Conservation (phyloP, 768 basidiomycete genomes). For the Filobasidium wieringae region DNA sequence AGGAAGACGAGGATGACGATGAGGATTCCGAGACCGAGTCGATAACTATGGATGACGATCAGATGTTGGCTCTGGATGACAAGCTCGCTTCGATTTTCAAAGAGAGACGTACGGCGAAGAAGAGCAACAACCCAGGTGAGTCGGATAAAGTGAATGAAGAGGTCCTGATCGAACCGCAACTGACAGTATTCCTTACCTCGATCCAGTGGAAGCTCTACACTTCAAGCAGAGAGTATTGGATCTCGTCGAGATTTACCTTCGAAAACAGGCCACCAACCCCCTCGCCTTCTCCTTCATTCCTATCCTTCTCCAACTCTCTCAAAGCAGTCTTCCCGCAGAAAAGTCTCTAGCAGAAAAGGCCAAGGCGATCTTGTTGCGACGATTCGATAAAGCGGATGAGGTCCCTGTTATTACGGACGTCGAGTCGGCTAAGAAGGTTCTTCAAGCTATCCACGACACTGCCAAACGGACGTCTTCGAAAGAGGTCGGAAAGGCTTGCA, state of each 20-base stretch:
- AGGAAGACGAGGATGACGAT: constrained; percentile 51
- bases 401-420: constrained; percentile 43
- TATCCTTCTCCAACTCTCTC: constrained; percentile 65
- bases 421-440: constrained; percentile 44
- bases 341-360: constrained; percentile 82
- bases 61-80: constrained; percentile 94
- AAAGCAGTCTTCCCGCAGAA: constrained; percentile 60
- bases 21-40: constrained; percentile 33
- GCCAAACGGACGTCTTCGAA: constrained; percentile 56
- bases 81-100: constrained; percentile 80
- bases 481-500: constrained; percentile 55
- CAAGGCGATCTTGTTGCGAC: constrained; percentile 59
- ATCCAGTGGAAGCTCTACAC: constrained; percentile 75
- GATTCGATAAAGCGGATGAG: constrained; percentile 65
- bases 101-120: constrained; percentile 52
- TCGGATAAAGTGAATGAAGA: neutral
- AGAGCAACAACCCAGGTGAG: constrained; percentile 53
- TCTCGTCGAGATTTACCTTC: constrained; percentile 74
- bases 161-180: neutral
- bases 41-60: constrained; percentile 76
- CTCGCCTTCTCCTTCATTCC: constrained; percentile 56
- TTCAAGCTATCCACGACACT: constrained; percentile 57
- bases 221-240: constrained; percentile 95
- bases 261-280: constrained; percentile 63
- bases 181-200: constrained; percentile 43